A percentile compares a stretch with the other conserved stretches of the same genome.
These are phyloP conservation scores for Cryptosporidium andersoni DNA, from an alignment of 169 alveolate genomes.

Conservation along the genomic window DNA sequence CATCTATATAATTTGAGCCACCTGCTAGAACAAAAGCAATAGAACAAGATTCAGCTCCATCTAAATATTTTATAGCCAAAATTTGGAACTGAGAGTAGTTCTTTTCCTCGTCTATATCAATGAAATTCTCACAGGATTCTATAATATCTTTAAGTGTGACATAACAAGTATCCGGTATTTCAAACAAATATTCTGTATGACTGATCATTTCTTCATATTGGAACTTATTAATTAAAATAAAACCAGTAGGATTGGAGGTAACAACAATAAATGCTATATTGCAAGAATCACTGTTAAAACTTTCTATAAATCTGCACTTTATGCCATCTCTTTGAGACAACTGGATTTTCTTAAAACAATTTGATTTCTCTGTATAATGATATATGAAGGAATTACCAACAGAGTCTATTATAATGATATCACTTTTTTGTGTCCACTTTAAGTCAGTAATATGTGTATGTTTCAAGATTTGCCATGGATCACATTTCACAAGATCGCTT, in stretches of 20 bases:
- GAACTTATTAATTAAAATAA: conserved; percentile 14
- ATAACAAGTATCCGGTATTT: conserved; percentile 16
- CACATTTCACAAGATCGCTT: background rate
- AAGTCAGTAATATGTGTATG: conserved; percentile 13
- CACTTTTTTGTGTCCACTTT: conserved; percentile 35
- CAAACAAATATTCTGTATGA: background rate
- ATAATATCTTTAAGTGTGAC: background rate
- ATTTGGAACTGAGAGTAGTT: conserved; percentile 11
- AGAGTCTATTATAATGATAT: conserved; percentile 24
- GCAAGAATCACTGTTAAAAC: background rate
- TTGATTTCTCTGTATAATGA: background rate
- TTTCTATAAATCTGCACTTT: conserved; percentile 9
- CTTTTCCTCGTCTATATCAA: conserved; percentile 5
- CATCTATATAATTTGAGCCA: conserved; percentile 31
- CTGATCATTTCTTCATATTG: conserved; percentile 8
- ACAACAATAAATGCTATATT: conserved; percentile 19
- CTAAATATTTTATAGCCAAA: conserved; percentile 10
- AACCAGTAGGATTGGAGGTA: conserved; percentile 1
- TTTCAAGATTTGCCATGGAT: conserved; percentile 16
- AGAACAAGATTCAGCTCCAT: background rate
- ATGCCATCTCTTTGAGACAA: background rate
- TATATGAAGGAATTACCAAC: conserved; percentile 19
- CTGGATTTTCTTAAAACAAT: background rate
- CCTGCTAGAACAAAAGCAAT: conserved; percentile 20
- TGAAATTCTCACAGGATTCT: background rate